Base-by-base conservation (phyloP, 306 rosid species). In the Castanospermum australe region DNA sequence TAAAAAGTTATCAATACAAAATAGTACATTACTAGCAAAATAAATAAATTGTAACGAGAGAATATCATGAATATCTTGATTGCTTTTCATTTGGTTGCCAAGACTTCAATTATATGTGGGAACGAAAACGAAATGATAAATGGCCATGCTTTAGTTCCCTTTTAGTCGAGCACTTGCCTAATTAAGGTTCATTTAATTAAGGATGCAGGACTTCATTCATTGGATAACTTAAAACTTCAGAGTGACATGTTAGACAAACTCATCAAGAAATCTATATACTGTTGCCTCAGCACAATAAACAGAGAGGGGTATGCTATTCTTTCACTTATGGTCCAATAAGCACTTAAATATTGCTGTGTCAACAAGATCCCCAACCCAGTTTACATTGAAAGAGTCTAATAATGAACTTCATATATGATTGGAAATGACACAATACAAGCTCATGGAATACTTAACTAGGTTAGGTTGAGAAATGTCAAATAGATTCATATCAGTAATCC, bases 51-150 rank as follows among this genome's bases (percentile, higher is more conserved):
- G 3, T 28, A 28, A 28, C 3, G 32, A 1, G 32, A 28, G 32
- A 28, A 28, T 28, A 28, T 28, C 3, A 28, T 28, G n/a, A 28
- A 28, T 28, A 28, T 28, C 3, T 1, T 28, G 32, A 41, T 15
- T 60, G 8, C 33, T 36, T 66, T 35, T 18, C 64, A 35, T 78
- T 86, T 84, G 86, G 83, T 71, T 60, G 32, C 25, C 76, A 62
- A 6, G 32, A 73, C 65, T 75, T 84, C 91, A 90, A 90, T 90
- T 84, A 88, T 90, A 82, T 86, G 87, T 13, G 78, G 66, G 50
- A 38, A 70, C 41, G 30, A 82, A 35, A 80, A 55, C 85, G 82
- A 71, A 80, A 88, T 82, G 89, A 84, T 88, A 78, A 57, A 63
- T 79, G 80, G 15, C 28, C 22, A 42, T 82, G 64, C 35, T 11